A percentile compares a stretch with the other conserved stretches of the same genome.
phyloP scores from a whole-genome alignment of 805 yeast genomes.

The Candida krabiensis region DNA sequence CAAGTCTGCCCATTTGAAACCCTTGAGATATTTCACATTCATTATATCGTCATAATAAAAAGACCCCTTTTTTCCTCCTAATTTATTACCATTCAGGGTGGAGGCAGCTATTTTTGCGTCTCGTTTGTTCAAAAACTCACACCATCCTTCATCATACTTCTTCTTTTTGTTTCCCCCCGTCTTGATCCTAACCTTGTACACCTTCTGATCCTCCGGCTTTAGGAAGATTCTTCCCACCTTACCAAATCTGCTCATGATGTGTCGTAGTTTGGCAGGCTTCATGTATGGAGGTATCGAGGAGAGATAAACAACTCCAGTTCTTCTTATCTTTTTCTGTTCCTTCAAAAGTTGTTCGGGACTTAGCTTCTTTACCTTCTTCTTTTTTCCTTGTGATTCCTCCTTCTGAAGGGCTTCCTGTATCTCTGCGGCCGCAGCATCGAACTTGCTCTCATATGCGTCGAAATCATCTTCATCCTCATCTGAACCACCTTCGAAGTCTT shows the following conservation, averaged over 20 bases:
- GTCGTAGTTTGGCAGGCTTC: slow-evolving; percentile 91
- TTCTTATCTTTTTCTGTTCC: slow-evolving; percentile 55
- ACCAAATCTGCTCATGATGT: slow-evolving; percentile 79
- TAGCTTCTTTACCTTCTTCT: slow-evolving; percentile 51
- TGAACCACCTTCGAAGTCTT: slow-evolving; percentile 7
- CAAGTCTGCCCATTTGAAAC: slow-evolving; percentile 93
- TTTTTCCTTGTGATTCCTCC: slow-evolving; percentile 25
- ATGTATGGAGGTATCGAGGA: slow-evolving; percentile 94
- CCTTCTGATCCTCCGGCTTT: slow-evolving; percentile 76
- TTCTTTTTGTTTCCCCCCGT: slow-evolving; percentile 91
- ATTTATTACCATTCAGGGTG: slow-evolving; percentile 81
- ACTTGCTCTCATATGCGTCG: slow-evolving; percentile 6
- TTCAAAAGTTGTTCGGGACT: slow-evolving; percentile 56
- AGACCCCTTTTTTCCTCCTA: slow-evolving; percentile 90
- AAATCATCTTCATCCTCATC: slow-evolving; percentile 15
- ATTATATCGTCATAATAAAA: slow-evolving; percentile 93
- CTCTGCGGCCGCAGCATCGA: slow-evolving; percentile 8
- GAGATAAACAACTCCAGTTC: slow-evolving; percentile 90
- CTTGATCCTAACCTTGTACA: slow-evolving; percentile 66
- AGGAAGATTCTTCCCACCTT: slow-evolving; percentile 82
- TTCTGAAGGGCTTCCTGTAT: slow-evolving; percentile 19
- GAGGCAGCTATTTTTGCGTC: slow-evolving; percentile 87
- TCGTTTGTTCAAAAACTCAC: slow-evolving; percentile 77
- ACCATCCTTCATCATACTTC: slow-evolving; percentile 95
- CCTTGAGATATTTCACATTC: slow-evolving; percentile 84